Evolutionary conservation across 2,329 filamentous ascomycete species (phyloP).

Genomic region (Fusarium napiforme): DNA sequence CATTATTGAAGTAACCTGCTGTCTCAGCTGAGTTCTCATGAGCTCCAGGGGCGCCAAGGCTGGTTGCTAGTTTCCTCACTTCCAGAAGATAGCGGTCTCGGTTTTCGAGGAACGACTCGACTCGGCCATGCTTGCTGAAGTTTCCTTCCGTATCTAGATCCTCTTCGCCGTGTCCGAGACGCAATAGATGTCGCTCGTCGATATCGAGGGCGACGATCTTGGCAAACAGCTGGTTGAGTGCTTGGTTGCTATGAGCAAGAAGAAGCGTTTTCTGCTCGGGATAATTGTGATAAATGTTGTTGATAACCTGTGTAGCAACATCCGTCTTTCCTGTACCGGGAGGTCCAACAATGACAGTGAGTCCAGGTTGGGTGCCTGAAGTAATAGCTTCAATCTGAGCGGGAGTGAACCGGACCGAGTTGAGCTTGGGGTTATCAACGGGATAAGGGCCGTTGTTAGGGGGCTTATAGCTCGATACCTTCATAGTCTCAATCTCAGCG

Average conservation of each 20-base stretch:
- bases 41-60: constrained; percentile 88
- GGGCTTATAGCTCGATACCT: constrained; percentile 90
- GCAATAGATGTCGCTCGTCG: constrained; percentile 90
- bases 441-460: constrained; percentile 91
- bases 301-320: constrained; percentile 97
- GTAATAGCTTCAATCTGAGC: constrained; percentile 92
- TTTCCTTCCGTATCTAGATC: constrained; percentile 86
- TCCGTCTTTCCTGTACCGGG: constrained; percentile 99
- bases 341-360: constrained; percentile 93
- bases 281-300: constrained; percentile 98
- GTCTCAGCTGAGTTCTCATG: constrained; percentile 97
- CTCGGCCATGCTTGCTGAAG: constrained; percentile 93
- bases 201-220: constrained; percentile 98
- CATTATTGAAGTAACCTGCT: constrained; percentile 93
- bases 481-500: constrained; percentile 73
- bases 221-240: constrained; percentile 95
- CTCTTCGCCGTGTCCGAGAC: constrained; percentile 94
- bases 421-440: constrained; percentile 82
- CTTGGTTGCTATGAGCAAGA: constrained; percentile 97
- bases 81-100: constrained; percentile 81
- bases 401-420: constrained; percentile 87
- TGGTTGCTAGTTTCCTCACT: constrained; percentile 85
- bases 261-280: constrained; percentile 90
- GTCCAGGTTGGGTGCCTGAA: constrained; percentile 91
- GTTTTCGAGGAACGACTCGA: constrained; percentile 95